Evolutionary conservation across 331 rosid species (phyloP), one percentile per base, ranked within the genome.

Genomic region (Saraca asoca): DNA sequence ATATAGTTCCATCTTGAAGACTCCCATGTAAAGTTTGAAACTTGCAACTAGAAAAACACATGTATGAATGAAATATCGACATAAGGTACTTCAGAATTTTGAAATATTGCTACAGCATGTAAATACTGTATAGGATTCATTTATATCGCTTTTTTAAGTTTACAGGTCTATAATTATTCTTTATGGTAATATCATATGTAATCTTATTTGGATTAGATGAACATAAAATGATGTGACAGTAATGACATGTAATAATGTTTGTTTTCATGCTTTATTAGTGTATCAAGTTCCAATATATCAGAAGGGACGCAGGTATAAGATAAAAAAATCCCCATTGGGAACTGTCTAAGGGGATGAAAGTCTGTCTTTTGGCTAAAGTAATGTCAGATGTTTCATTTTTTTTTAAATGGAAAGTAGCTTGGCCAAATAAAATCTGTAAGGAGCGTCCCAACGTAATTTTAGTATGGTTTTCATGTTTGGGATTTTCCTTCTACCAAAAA

Each of bases 261-360:
- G 55, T 67, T 51, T 76, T 31, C 29, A 29, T 56, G 31, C 48
- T 81, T 80, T 79, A n/a, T n/a, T n/a, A n/a, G 29, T 54, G 73
- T 71, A 77, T 74, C 75, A 43, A 85, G 85, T 85, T 83, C 87
- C 85, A 63, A 85, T 76, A 61, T 68, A 66, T 52, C 63, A 74
- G 68, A 72, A 66, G 73, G 51, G 56, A 57, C 58, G 50, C 45
- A 18, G 46, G 72, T 42, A n/a, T 57, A 62, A 37, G 56, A 48
- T 71, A 42, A 64, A 42, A 52, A 46, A 70, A 56, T 77, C 53
- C 35, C 29, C 81, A 31, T 79, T 58, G 87, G 84, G 68, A 84
- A 76, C 72, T 67, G 17, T 58, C n/a, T n/a, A n/a, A n/a, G 34
- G 70, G 70, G 59, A n/a, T n/a, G n/a, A n/a, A n/a, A n/a, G n/a